Base-by-base conservation (phyloP, 2,329 filamentous ascomycete species). In the Pezicula carpinea region DNA sequence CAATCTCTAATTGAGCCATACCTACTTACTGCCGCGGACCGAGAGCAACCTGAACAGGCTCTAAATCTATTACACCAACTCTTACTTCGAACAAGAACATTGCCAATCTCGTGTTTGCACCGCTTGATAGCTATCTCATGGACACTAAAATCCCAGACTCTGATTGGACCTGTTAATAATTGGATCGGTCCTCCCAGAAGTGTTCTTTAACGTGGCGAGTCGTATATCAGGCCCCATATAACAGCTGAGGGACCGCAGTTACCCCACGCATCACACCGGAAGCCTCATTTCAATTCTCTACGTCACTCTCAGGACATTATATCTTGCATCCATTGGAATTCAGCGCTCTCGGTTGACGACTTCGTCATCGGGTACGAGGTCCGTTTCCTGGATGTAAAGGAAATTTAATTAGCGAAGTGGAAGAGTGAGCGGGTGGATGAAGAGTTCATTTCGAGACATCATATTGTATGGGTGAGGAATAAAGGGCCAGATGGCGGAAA, bases 111-210 rank as follows among this genome's bases (percentile, higher is more conserved):
- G 58, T 63, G 6, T 57, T 59, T 2, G 60, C 64, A 13, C 60
- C 71, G 1, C 65, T 84, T 32, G 66, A 81, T 1, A 58, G 86
- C 6, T 70, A 79, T 5, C 72, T 82, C 0, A 79, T 85, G n/a
- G 83, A 83, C 1, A 86, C 83, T 1, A 85, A 82, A 11, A 53
- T 53, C 21, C 2, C 56, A 79, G 76, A 3, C 66, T 87, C 3
- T 77, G 76, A 85, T 54, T 87, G 6, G 81, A 87, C 62, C 82
- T 80, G 55, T 70, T 87, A 5, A 84, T 76, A 53, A 77, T 87
- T 35, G 53, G 50, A 5, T 29, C 42, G 19, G 46, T 50, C n/a
- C 18, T 33, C n/a, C 48, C 50, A 21, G 29, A 32, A 33, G 21
- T 45, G 4, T 55, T 55, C 39, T 53, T 55, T 21, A 44, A 51